Percentiles rank a stretch among this genome's conserved stretches.
Conservation (phyloP, 2,329 filamentous ascomycete genomes). For the Fusarium paranaense region DNA sequence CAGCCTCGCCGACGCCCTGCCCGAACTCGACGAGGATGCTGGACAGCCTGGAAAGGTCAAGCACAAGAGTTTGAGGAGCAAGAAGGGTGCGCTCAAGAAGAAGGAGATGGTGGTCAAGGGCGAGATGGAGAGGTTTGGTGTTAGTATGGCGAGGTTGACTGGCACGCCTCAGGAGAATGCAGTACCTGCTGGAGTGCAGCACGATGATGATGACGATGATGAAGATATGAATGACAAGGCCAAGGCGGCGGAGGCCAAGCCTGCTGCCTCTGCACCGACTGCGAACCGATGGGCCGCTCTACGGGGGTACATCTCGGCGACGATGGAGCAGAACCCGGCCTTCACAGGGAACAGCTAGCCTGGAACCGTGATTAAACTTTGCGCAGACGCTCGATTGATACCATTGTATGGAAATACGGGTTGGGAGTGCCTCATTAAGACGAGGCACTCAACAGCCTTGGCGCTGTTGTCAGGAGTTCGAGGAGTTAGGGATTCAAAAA, state of each 20-base stretch:
- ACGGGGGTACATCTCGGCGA: slow-evolving; percentile 84
- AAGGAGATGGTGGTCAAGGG: slow-evolving; percentile 83
- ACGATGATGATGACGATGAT: slow-evolving; percentile 27
- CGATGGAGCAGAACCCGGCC: slow-evolving; percentile 88
- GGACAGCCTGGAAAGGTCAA: slow-evolving; percentile 70
- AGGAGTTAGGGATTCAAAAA: slow-evolving; percentile 27
- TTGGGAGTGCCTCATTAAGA: background rate
- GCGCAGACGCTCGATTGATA: slow-evolving; percentile 7
- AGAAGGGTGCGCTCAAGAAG: slow-evolving; percentile 83
- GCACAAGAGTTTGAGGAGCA: slow-evolving; percentile 79
- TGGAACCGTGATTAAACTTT: background rate
- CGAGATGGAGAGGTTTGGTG: slow-evolving; percentile 87
- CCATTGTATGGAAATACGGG: background rate
- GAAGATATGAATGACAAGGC: slow-evolving; percentile 28
- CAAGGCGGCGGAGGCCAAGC: slow-evolving; percentile 16
- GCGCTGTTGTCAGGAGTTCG: slow-evolving; percentile 25
- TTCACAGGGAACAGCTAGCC: slow-evolving; percentile 60
- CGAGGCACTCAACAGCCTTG: background rate
- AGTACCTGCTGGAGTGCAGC: slow-evolving; percentile 11
- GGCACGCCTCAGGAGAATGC: slow-evolving; percentile 47
- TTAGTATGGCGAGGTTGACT: slow-evolving; percentile 82
- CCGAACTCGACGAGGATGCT: slow-evolving; percentile 66
- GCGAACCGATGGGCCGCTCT: slow-evolving; percentile 82
- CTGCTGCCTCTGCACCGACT: slow-evolving; percentile 51
- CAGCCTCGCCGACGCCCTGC: slow-evolving; percentile 83